Base-by-base conservation (phyloP, 805 yeast species). In the Nakazawaea ambrosiae region DNA sequence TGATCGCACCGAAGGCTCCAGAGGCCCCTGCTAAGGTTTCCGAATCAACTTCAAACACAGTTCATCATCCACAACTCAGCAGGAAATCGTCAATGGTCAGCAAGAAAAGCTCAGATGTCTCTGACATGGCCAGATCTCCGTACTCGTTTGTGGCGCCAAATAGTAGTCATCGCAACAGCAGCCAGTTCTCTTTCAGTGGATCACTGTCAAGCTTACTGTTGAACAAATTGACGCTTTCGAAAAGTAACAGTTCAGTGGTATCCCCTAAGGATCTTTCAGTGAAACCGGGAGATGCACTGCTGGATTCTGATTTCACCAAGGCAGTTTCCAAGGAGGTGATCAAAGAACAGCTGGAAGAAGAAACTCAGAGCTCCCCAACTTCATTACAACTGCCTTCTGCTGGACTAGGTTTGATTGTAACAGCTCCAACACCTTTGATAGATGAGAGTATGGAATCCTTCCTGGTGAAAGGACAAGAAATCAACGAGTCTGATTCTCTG, bases 1-100 rank as follows among this genome's bases (percentile, higher is more conserved):
- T 59, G 54, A 45, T 42, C 10, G 5, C 31, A 17, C 24, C 33
- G 23, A 14, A 28, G 15, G 15, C 8, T n/a, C 9, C n/a, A 12
- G 25, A 11, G 25, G 11, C 11, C 10, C 25, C 25, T 22, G 25
- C 25, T 22, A 8, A 8, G 25, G 25, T 11, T 22, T 8, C 25
- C 11, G 25, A 8, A 11, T 8, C 25, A 8, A 11, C 25, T 22
- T 8, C 25, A 8, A 22, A 18, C 17, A 20, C 25, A 15, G 22
- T 14, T 12, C 24, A 10, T 7, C 24, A 22, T 22, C 24, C 24
- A 10, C 24, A 10, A 22, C 10, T n/a, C n/a, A n/a, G n/a, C n/a
- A n/a, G n/a, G n/a, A n/a, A n/a, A n/a, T n/a, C n/a, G n/a, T n/a
- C n/a, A n/a, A n/a, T n/a, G n/a, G n/a, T n/a, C n/a, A n/a, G n/a